Base-by-base conservation (phyloP, 371 early-diverging fungal genomes). In the Polyrhizophydium stewartii region DNA sequence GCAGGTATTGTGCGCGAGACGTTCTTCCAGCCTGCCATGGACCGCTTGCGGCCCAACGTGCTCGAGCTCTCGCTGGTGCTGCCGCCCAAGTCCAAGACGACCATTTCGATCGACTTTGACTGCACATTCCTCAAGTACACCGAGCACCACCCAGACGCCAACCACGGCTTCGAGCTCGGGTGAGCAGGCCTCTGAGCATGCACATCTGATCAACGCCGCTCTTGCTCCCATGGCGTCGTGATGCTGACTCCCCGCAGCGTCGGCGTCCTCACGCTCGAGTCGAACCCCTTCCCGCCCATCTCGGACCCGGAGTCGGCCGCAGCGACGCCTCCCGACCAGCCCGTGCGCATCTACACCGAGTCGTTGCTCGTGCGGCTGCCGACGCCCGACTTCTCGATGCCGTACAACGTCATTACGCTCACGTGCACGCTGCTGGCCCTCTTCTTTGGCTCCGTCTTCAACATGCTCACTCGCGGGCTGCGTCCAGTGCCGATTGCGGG, bases 381-480 rank as follows among this genome's bases (percentile, higher is more conserved):
- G 7, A 92, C 94, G 13, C 97, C 98, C 1, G 98, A 98, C 61
- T 98, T 98, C 62, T 89, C 89, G 58, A 98, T 98, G 98, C 97
- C 97, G 0, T 98, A 97, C 74, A 98, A 98, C 75, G 97, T 97
- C 49, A 94, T 96, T 58, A 94, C 97, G 0, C 78, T 97, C 70
- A 92, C 97, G 1, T 94, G 93, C 64, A 98, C 98, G 0, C 85
- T 94, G 27, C 83, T 96, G 67, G 96, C 94, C 0, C 74, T 96
- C 40, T 96, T 90, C 75, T 98, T 95, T 87, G 98, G 98, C 5
- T 85, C 90, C 9, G 70, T 92, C 28, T 95, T 94, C 70, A 95
- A 95, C 64, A 63, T 92, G 57, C 63, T 77, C 27, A 66, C 60
- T 21, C 31, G 71, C 32, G 43, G 41, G 62, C 64, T 56, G 37